phyloP scores from a whole-genome alignment of 129 eudicot genomes.

The Chrysanthemum seticuspe region DNA sequence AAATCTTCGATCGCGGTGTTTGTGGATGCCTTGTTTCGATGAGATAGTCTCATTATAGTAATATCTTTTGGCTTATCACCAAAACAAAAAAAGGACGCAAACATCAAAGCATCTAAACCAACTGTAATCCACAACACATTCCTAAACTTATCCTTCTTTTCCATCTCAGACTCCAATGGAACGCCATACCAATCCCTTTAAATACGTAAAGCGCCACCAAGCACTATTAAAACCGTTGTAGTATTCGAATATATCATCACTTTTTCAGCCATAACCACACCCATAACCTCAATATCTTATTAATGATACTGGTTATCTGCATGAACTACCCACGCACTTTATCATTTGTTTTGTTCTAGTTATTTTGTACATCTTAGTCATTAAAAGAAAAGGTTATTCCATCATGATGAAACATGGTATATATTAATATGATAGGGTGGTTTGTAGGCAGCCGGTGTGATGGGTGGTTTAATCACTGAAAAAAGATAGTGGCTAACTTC shows the following conservation, averaged over 20 bases:
- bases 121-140: slow-evolving; percentile 48
- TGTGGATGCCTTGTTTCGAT: too few species aligned
- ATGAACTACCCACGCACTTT: too few species aligned
- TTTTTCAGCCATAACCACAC: slow-evolving; percentile 65
- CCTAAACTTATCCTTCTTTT: slow-evolving; percentile 59
- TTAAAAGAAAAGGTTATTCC: too few species aligned
- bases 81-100: slow-evolving; percentile 72
- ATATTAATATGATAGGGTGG: too few species aligned
- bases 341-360: too few species aligned
- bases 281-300: slow-evolving; percentile 71
- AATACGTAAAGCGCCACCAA: slow-evolving; percentile 67
- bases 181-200: slow-evolving; percentile 86
- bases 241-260: slow-evolving; percentile 37
- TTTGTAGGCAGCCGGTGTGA: too few species aligned
- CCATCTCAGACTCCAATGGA: slow-evolving; percentile 76
- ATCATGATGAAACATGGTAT: too few species aligned
- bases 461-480: too few species aligned
- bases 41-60: slow-evolving; percentile 17
- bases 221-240: slow-evolving; percentile 43
- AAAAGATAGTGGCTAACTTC: too few species aligned
- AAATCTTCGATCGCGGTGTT: too few species aligned
- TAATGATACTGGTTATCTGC: too few species aligned
- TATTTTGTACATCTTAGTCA: too few species aligned
- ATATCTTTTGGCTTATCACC: slow-evolving; percentile 79
- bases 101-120: slow-evolving; percentile 56